Evolutionary conservation across 2,329 filamentous ascomycete species (phyloP).

Genomic region (Geosmithia morbida): DNA sequence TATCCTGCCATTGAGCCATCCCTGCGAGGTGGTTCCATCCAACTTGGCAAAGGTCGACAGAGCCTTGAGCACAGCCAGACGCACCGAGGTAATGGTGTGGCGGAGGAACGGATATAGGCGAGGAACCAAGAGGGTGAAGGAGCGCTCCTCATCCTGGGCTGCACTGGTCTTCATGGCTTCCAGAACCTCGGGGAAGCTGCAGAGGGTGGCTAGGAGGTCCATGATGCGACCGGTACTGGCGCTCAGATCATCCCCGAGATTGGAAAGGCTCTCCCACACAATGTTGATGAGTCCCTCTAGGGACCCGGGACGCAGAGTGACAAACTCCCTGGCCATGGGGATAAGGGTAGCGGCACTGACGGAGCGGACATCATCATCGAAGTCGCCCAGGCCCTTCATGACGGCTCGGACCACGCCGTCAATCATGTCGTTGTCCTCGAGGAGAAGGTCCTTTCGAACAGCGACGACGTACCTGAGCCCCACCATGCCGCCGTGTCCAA

Average conservation of each 20-base stretch:
- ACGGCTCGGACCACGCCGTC: conserved; percentile 86
- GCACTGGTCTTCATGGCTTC: conserved; percentile 90
- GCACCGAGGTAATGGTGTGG: conserved; percentile 92
- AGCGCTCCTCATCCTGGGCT: conserved; percentile 66
- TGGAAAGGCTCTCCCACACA: conserved; percentile 93
- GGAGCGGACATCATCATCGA: conserved; percentile 89
- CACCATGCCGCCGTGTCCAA: conserved; percentile 97
- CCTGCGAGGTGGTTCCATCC: conserved; percentile 62
- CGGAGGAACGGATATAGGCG: conserved; percentile 90
- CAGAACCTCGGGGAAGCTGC: conserved; percentile 83
- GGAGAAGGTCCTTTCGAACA: conserved; percentile 79
- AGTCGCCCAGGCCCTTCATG: conserved; percentile 85
- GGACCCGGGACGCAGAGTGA: conserved; percentile 64
- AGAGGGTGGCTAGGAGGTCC: conserved; percentile 92
- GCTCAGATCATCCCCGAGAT: conserved; percentile 91
- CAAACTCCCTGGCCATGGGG: conserved; percentile 90
- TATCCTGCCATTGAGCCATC: conserved; percentile 85
- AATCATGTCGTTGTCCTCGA: conserved; percentile 72
- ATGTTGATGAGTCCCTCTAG: conserved; percentile 79
- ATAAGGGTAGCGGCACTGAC: conserved; percentile 96
- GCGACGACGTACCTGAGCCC: conserved; percentile 90
- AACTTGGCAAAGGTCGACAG: conserved; percentile 86
- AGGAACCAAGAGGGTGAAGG: conserved; percentile 84
- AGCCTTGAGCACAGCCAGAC: conserved; percentile 83
- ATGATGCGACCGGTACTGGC: conserved; percentile 97